Conservation (phyloP, 2,329 filamentous ascomycete genomes). For the Hymenotorrendiella dingleyae region DNA sequence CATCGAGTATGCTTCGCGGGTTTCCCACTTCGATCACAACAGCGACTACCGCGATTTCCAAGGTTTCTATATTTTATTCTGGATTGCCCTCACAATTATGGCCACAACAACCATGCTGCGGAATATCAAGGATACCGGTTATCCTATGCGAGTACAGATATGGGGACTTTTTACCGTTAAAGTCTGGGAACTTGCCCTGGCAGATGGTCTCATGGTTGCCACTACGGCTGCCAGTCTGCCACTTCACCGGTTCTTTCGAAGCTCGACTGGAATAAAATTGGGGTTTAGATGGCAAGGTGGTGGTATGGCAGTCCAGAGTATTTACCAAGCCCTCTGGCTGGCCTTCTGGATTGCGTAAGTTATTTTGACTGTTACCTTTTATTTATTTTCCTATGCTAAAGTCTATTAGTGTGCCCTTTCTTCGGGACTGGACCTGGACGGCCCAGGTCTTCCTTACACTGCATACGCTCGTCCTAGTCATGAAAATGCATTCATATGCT, state of each 20-base stretch:
- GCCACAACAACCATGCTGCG: slow-evolving; percentile 88
- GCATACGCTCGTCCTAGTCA: slow-evolving; percentile 84
- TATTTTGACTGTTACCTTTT: not conserved
- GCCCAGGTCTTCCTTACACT: slow-evolving; percentile 91
- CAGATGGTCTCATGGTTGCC: slow-evolving; percentile 78
- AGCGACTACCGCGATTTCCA: slow-evolving; percentile 93
- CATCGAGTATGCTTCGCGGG: slow-evolving; percentile 81
- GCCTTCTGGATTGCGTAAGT: slow-evolving; percentile 67
- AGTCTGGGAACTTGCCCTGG: slow-evolving; percentile 77
- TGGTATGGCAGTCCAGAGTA: slow-evolving; percentile 77
- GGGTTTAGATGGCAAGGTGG: slow-evolving; percentile 66
- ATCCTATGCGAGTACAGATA: slow-evolving; percentile 76
- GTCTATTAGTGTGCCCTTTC: slow-evolving; percentile 61
- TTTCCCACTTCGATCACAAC: slow-evolving; percentile 90
- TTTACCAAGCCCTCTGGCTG: slow-evolving; percentile 77
- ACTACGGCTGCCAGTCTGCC: slow-evolving; percentile 68
- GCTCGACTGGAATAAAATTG: slow-evolving; percentile 40
- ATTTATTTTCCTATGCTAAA: slow-evolving; percentile 17
- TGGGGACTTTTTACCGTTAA: slow-evolving; percentile 86
- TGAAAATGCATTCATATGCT: slow-evolving; percentile 99
- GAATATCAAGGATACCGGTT: slow-evolving; percentile 90
- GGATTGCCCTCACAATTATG: slow-evolving; percentile 96
- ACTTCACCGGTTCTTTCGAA: slow-evolving; percentile 63
- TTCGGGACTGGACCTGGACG: slow-evolving; percentile 91
- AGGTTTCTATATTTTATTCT: slow-evolving; percentile 97